Evolutionary conservation across 106 monocot genomes (phyloP).

Genomic region (Acorus calamus): DNA sequence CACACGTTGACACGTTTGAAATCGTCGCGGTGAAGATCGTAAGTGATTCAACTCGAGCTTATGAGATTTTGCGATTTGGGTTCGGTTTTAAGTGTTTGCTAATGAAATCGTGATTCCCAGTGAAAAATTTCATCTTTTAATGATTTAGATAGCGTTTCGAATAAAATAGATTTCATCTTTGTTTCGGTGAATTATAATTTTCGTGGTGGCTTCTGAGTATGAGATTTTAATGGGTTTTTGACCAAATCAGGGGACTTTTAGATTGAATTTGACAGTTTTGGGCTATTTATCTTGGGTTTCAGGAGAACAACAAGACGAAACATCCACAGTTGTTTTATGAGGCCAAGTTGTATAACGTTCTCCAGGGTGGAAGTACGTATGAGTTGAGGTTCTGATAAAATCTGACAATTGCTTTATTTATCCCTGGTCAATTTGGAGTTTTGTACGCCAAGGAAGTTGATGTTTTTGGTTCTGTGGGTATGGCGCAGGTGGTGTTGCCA

Average conservation of each 20-base stretch:
- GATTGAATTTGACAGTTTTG: background rate
- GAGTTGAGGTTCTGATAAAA: too few relatives aligned
- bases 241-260: too few relatives aligned
- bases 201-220: too few relatives aligned
- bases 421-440: too few relatives aligned
- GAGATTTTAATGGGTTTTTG: too few relatives aligned
- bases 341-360: slow-evolving; percentile 87
- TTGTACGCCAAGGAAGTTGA: too few relatives aligned
- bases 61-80: background rate
- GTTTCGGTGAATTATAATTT: too few relatives aligned
- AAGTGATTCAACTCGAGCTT: slow-evolving; percentile 13
- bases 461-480: slow-evolving; percentile 1
- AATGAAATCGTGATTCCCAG: too few relatives aligned
- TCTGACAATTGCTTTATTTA: too few relatives aligned
- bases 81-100: background rate
- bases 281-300: background rate
- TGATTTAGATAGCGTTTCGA: too few relatives aligned
- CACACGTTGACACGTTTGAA: slow-evolving; percentile 82
- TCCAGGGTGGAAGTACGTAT: slow-evolving; percentile 83
- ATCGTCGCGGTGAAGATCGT: slow-evolving; percentile 96
- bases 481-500: slow-evolving; percentile 77
- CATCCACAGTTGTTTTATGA: slow-evolving; percentile 91
- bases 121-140: too few relatives aligned
- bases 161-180: too few relatives aligned
- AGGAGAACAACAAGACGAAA: slow-evolving; percentile 88